A percentile compares a stretch with the other conserved stretches of the same genome.
Evolutionary conservation across 208 protist species (phyloP).

Genomic region (Trypanosoma congolense): DNA sequence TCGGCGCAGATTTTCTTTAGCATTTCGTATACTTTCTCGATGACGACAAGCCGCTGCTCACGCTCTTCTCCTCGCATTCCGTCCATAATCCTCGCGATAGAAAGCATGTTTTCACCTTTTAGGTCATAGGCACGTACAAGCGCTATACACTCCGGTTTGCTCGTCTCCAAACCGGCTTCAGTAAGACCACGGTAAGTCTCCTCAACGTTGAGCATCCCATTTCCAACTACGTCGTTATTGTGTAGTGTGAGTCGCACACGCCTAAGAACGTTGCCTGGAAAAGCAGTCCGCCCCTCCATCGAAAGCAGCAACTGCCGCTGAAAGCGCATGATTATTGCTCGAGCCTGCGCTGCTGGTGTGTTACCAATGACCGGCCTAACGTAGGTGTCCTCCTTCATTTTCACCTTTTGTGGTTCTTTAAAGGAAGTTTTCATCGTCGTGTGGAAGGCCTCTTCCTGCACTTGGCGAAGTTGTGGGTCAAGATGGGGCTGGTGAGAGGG

Average conservation of each 20-base stretch:
- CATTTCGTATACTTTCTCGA: constrained; percentile 61
- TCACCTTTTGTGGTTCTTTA: constrained; percentile 16
- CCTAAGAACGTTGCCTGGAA: constrained; percentile 73
- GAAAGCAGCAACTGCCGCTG: constrained; percentile 49
- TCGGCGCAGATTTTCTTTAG: constrained; percentile 49
- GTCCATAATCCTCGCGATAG: constrained; percentile 40
- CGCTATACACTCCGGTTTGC: constrained; percentile 54
- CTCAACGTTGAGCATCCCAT: constrained; percentile 46
- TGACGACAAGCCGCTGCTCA: constrained; percentile 54
- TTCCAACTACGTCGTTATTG: constrained; percentile 15
- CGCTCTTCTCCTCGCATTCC: constrained; percentile 67
- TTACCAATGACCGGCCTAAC: constrained; percentile 55
- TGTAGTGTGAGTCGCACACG: constrained; percentile 43
- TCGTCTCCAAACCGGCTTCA: constrained; percentile 29
- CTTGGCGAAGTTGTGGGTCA: constrained; percentile 37
- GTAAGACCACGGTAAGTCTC: constrained; percentile 65
- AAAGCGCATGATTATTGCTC: constrained; percentile 61
- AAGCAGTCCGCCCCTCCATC: constrained; percentile 37
- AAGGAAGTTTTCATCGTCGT: constrained; percentile 15
- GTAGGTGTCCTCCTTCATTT: constrained; percentile 16
- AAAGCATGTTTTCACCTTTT: constrained; percentile 30
- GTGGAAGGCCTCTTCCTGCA: constrained; percentile 8
- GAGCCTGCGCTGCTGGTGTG: constrained; percentile 48
- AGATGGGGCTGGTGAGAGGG: constrained; percentile 81
- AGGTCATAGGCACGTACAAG: constrained; percentile 69